These are phyloP conservation scores for Xylaria sp. DNA, from an alignment of 2,329 filamentous ascomycete genomes.

Conservation along the genomic window DNA sequence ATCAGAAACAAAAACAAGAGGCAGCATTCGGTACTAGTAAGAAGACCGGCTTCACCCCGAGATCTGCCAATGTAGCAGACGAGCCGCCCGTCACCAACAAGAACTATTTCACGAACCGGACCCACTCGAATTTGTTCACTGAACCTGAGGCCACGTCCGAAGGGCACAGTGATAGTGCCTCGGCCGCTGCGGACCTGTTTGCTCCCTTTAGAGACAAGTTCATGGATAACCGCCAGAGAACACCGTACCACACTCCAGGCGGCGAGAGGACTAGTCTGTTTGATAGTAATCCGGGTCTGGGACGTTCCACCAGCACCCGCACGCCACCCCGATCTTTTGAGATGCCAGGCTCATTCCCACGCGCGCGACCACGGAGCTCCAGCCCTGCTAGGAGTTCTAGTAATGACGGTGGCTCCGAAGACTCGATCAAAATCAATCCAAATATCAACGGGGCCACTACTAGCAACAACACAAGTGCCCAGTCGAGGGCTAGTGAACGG, in stretches of 20 bases:
- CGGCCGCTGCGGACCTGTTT: constrained; percentile 58
- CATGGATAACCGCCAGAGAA: constrained; percentile 64
- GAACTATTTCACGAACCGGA: constrained; percentile 61
- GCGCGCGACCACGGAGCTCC: constrained; percentile 44
- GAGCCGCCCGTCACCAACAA: constrained; percentile 63
- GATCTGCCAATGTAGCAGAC: constrained; percentile 61
- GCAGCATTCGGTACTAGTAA: constrained; percentile 64
- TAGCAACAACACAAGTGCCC: constrained; percentile 26
- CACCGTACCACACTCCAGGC: constrained; percentile 65
- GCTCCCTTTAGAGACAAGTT: constrained; percentile 59
- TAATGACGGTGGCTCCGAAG: constrained; percentile 47
- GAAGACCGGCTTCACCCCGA: constrained; percentile 62
- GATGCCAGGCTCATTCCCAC: constrained; percentile 46
- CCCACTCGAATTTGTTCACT: constrained; percentile 48
- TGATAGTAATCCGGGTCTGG: constrained; percentile 57
- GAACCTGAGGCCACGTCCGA: constrained; percentile 43
- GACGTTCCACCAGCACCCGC: constrained; percentile 60
- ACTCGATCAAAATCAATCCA: constrained; percentile 39
- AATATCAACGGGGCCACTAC: constrained; percentile 29
- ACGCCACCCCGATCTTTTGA: constrained; percentile 48
- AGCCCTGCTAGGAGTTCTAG: constrained; percentile 47
- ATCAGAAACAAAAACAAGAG: constrained; percentile 64
- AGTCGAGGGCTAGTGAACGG: constrained; percentile 41
- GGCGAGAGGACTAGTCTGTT: constrained; percentile 71
- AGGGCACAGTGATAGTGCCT: constrained; percentile 31